These are phyloP conservation scores for Citrus hindsii DNA, from an alignment of 345 rosid genomes.

Conservation along the genomic window DNA sequence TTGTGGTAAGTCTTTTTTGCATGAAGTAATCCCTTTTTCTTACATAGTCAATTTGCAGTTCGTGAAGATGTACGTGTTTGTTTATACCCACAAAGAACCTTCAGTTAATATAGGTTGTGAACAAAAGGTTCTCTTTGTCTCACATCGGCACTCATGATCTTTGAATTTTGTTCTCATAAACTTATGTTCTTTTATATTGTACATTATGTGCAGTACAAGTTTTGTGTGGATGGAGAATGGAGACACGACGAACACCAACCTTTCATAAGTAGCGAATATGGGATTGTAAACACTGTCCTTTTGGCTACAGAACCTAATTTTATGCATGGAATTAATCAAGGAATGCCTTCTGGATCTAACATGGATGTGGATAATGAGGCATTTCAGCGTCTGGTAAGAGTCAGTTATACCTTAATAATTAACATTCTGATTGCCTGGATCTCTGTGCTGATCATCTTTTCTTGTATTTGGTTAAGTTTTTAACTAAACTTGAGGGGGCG, in stretches of 20 bases:
- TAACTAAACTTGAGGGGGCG: background rate
- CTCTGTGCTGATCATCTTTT: background rate
- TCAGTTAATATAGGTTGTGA: background rate
- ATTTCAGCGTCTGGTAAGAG: conserved; percentile 43
- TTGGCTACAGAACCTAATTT: conserved; percentile 36
- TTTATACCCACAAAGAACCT: background rate
- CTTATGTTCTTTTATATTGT: conserved; percentile 5
- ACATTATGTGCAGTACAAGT: conserved; percentile 51
- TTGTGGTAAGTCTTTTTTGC: background rate
- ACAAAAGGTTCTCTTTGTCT: background rate
- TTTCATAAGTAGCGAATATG: conserved; percentile 38
- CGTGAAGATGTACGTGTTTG: background rate
- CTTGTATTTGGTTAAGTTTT: background rate
- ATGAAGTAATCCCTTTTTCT: background rate
- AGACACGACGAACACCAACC: conserved; percentile 58
- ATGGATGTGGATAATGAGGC: conserved; percentile 58
- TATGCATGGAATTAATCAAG: conserved; percentile 26
- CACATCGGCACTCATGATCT: background rate
- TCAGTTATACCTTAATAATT: background rate
- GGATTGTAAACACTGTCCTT: conserved; percentile 59
- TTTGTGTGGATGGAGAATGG: conserved; percentile 73
- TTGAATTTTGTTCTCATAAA: background rate
- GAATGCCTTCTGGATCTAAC: conserved; percentile 30
- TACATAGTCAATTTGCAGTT: background rate
- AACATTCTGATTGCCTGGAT: background rate